phyloP scores from a whole-genome alignment of 768 basidiomycete genomes.

The Psilocybe sp. region DNA sequence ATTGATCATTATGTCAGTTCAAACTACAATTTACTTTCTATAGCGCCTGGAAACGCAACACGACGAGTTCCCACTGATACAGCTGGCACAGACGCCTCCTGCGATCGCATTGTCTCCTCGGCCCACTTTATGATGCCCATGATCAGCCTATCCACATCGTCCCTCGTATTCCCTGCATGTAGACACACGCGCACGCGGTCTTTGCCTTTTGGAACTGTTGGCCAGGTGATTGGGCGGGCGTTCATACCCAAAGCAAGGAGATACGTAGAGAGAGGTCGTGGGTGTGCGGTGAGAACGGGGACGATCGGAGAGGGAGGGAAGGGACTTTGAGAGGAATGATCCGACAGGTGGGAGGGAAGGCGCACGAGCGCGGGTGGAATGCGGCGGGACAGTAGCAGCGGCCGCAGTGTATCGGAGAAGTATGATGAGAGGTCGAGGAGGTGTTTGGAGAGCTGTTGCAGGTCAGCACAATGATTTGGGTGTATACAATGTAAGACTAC shows the following conservation, averaged over 20 bases:
- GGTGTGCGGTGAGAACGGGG: slow-evolving; percentile 75
- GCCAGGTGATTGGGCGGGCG: slow-evolving; percentile 78
- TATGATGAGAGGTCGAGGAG: slow-evolving; percentile 46
- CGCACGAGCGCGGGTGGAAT: slow-evolving; percentile 35
- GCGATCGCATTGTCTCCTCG: slow-evolving; percentile 27
- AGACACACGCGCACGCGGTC: slow-evolving; percentile 89
- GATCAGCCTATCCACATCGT: slow-evolving; percentile 61
- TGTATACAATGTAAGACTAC: slow-evolving; percentile 13
- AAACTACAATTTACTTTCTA: slow-evolving; percentile 12
- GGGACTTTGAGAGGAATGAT: slow-evolving; percentile 17
- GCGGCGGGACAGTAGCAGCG: slow-evolving; percentile 23
- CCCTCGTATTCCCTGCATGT: slow-evolving; percentile 68
- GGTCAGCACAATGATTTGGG: neutral
- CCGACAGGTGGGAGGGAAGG: slow-evolving; percentile 37
- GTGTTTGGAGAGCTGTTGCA: slow-evolving; percentile 25
- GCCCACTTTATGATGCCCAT: slow-evolving; percentile 50
- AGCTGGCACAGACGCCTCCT: slow-evolving; percentile 2
- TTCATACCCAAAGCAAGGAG: slow-evolving; percentile 56
- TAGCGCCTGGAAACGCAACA: neutral
- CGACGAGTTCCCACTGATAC: neutral
- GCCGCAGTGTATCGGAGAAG: slow-evolving; percentile 30
- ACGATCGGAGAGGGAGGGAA: slow-evolving; percentile 68
- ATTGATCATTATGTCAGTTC: neutral
- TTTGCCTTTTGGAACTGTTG: slow-evolving; percentile 85
- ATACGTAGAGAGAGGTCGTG: slow-evolving; percentile 72